These are phyloP conservation scores for slime mould (Dictyostelium discoideum) DNA, from an alignment of 78 protist genomes.

Conservation along the genomic window DNA sequence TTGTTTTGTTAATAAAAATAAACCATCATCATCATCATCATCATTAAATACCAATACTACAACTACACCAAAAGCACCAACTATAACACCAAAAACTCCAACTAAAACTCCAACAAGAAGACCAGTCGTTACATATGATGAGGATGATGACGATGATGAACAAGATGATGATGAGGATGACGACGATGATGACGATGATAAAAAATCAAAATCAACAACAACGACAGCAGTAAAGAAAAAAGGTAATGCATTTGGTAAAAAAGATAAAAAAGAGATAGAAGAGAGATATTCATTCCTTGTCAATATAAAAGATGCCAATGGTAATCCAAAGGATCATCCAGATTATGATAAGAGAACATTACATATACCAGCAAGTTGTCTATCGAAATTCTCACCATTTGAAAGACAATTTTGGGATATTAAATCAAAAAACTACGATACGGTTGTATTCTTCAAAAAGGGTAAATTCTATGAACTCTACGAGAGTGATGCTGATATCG, in stretches of 20 bases:
- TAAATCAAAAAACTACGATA: slow-evolving; percentile 88
- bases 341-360: slow-evolving; percentile 87
- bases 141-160: not conserved
- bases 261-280: slow-evolving; percentile 6
- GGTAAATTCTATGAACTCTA: slow-evolving; percentile 97
- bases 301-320: slow-evolving; percentile 68
- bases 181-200: not conserved
- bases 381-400: slow-evolving; percentile 71
- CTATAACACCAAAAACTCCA: not conserved
- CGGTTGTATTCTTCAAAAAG: slow-evolving; percentile 91
- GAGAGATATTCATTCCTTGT: slow-evolving; percentile 56
- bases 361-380: slow-evolving; percentile 43
- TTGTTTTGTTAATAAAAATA: not conserved
- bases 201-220: not conserved
- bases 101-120: not conserved
- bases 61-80: not conserved
- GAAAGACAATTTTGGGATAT: slow-evolving; percentile 96
- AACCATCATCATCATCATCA: too few relatives aligned
- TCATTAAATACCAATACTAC: not conserved
- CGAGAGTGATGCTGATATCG: slow-evolving; percentile 95
- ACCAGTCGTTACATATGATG: not conserved
- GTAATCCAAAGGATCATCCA: slow-evolving; percentile 40
- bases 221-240: not conserved
- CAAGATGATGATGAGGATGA: not conserved
- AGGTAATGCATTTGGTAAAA: not conserved